Evolutionary conservation across 148 eudicot genomes (phyloP), one percentile per base, ranked within the genome.

Genomic region (Chenopodium quinoa): DNA sequence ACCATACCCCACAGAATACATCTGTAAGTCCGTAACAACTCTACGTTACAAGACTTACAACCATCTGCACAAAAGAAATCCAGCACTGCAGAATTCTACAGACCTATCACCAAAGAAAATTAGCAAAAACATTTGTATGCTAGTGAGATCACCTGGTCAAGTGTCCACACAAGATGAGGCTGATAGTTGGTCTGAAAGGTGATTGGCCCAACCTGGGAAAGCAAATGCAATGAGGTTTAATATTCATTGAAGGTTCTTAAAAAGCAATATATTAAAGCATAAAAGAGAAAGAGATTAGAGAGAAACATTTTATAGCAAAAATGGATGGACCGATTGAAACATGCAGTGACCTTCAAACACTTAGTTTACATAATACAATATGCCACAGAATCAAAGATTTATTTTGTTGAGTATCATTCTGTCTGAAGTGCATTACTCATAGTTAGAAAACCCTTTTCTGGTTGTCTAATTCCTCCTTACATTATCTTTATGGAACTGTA

Each of bases 141-240:
- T 46, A 79, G 71, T 47, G 85, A 74, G 8, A 67, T 54, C 37
- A 93, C 99, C 99, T 96, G 98, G 58, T 96, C 95, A 69, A 92
- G 91, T n/a, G 91, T 82, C 98, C 95, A 96, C 77, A 92, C 88
- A 83, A 93, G 98, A 87, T 93, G 95, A 31, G 95, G 97, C 88
- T 90, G 98, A 76, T 90, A 91, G 32, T 84, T 88, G 40, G 97
- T 90, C 82, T 91, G 83, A 83, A 93, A 96, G 63, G 92, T 92
- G 86, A 88, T 71, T 75, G 97, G 93, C 50, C 97, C 90, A 80
- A 90, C 95, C 99, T 96, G 93, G 47, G 73, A 76, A 82, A 70
- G 25, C 86, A 63, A 19, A 84, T 31, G 82, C 17, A 75, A 5
- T 81, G 67, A 64, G 78, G 48, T 71, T 29, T 32, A 54, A 75